Evolutionary conservation across 768 basidiomycete genomes (phyloP).

Genomic region (Amanita molliuscula): DNA sequence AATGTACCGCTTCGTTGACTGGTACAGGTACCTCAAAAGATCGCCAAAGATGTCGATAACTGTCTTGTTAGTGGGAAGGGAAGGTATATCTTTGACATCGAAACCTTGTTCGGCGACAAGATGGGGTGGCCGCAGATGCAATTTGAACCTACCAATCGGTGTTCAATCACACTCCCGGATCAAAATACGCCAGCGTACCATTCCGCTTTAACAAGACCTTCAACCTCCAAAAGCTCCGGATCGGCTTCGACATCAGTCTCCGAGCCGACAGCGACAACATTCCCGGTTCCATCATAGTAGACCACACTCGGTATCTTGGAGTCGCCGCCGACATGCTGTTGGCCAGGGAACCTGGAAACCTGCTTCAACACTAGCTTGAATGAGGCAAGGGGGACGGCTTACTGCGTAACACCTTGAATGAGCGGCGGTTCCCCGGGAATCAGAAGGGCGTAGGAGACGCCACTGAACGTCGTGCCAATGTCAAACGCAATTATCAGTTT

Average conservation of each 20-base stretch:
- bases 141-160: not conserved
- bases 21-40: slow-evolving; percentile 32
- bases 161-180: not conserved
- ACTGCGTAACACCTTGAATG: slow-evolving; percentile 30
- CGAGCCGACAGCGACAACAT: not conserved
- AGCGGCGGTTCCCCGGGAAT: slow-evolving; percentile 19
- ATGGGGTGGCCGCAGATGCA: slow-evolving; percentile 3
- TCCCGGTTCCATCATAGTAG: slow-evolving; percentile 4
- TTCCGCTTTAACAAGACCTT: not conserved
- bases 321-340: not conserved
- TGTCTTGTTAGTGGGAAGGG: slow-evolving; percentile 32
- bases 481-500: slow-evolving; percentile 41
- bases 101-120: slow-evolving; percentile 1
- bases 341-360: not conserved
- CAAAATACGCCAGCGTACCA: not conserved
- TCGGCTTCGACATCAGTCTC: slow-evolving; percentile 1
- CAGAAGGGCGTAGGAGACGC: slow-evolving; percentile 24
- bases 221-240: not conserved
- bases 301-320: slow-evolving; percentile 7
- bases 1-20: slow-evolving; percentile 31
- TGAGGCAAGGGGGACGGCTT: slow-evolving; percentile 3
- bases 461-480: slow-evolving; percentile 40
- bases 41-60: slow-evolving; percentile 35
- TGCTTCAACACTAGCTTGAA: not conserved
- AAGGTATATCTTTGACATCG: slow-evolving; percentile 16